Conservation (phyloP, 805 yeast genomes). For the Candida railenensis region DNA sequence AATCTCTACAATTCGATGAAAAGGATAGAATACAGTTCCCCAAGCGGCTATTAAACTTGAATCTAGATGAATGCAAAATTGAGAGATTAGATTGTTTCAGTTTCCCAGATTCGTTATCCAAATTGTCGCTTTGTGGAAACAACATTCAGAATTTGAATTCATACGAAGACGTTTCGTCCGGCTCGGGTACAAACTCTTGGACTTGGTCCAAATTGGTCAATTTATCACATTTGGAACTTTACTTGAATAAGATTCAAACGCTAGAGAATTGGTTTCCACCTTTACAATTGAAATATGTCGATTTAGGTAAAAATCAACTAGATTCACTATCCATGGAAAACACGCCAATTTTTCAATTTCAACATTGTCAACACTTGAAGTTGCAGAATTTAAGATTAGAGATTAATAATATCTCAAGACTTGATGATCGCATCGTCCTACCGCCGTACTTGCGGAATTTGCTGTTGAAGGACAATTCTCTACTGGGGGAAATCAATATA, state of each 20-base stretch:
- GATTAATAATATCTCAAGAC: not conserved
- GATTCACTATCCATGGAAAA: conserved; percentile 1
- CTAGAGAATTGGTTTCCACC: conserved; percentile 16
- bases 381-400: not conserved
- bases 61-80: conserved; percentile 24
- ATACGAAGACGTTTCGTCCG: conserved; percentile 14
- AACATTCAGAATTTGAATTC: conserved; percentile 17
- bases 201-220: conserved; percentile 25
- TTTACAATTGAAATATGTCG: not conserved
- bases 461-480: conserved; percentile 1
- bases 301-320: conserved; percentile 5
- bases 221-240: conserved; percentile 21
- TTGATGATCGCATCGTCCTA: not conserved
- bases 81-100: conserved; percentile 16
- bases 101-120: conserved; percentile 21
- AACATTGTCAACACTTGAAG: not conserved
- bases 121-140: conserved; percentile 25
- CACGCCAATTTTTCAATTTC: not conserved
- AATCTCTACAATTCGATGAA: not conserved
- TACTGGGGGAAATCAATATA: not conserved
- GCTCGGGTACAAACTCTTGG: conserved; percentile 27
- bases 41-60: conserved; percentile 15
- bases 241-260: conserved; percentile 17
- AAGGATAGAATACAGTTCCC: conserved; percentile 22
- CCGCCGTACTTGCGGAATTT: conserved; percentile 1